Conservation (phyloP, 495 filamentous ascomycete genomes). For the Chaetomium fimeti region DNA sequence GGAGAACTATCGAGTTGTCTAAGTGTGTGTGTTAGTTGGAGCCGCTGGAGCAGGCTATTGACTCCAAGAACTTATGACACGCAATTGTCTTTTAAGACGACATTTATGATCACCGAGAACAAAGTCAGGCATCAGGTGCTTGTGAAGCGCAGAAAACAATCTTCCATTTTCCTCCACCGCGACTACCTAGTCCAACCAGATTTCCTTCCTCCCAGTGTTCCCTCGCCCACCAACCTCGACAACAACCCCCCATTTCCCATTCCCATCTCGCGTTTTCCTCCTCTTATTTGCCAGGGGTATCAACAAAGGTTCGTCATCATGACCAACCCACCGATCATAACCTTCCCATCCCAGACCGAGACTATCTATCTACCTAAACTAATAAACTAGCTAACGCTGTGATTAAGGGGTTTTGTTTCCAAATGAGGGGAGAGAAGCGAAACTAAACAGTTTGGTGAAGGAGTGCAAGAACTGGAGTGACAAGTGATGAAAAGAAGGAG, state of each 20-base stretch:
- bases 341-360: conserved; percentile 7
- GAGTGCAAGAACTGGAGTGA: neutral
- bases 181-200: neutral
- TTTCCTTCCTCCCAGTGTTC: neutral
- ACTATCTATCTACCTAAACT: conserved; percentile 21
- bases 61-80: neutral
- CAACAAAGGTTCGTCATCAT: conserved; percentile 18
- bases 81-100: neutral
- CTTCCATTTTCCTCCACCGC: neutral
- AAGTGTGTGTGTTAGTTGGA: too few species aligned
- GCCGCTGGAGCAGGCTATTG: too few species aligned
- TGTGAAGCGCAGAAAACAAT: neutral
- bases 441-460: conserved; percentile 3
- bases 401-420: conserved; percentile 13
- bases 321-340: neutral
- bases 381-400: conserved; percentile 3
- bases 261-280: conserved; percentile 3
- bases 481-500: neutral
- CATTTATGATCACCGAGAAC: neutral
- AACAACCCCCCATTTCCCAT: neutral
- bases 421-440: conserved; percentile 21
- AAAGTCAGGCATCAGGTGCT: neutral
- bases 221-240: neutral
- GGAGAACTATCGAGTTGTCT: too few species aligned
- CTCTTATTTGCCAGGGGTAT: conserved; percentile 23